phyloP scores from a whole-genome alignment of 345 rosid genomes.

The Alliaria petiolata region DNA sequence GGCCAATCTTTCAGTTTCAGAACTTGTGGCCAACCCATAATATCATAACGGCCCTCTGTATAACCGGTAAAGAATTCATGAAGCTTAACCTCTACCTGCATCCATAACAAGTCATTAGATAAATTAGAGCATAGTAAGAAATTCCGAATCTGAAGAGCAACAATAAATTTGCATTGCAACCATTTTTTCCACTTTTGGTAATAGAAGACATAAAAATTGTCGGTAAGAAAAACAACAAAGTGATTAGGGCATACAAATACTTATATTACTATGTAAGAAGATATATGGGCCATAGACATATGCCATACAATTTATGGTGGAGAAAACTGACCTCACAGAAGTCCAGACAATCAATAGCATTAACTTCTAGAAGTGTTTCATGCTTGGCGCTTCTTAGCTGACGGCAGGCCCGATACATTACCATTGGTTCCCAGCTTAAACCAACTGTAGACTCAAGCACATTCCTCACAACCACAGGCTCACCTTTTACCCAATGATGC shows the following conservation, averaged over 20 bases:
- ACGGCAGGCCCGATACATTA: conserved; percentile 74
- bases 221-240: not conserved
- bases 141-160: not conserved
- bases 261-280: not conserved
- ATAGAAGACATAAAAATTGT: too few relatives aligned
- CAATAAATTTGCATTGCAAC: not conserved
- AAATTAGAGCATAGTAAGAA: not conserved
- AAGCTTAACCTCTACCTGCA: conserved; percentile 51
- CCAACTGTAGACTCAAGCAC: conserved; percentile 57
- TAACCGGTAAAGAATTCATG: conserved; percentile 60
- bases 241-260: not conserved
- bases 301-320: not conserved
- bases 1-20: conserved; percentile 89
- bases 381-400: conserved; percentile 39
- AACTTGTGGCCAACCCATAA: conserved; percentile 48
- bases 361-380: conserved; percentile 37
- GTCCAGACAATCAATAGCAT: conserved; percentile 62
- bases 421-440: conserved; percentile 85
- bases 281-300: not conserved
- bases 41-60: conserved; percentile 34
- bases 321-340: conserved; percentile 37
- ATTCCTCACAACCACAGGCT: conserved; percentile 63
- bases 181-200: not conserved
- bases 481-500: conserved; percentile 70
- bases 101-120: conserved; percentile 3